Evolutionary conservation across 1,284 basidiomycete genomes (phyloP), one percentile per base, ranked within the genome.

Genomic region (Bjerkandera adusta): DNA sequence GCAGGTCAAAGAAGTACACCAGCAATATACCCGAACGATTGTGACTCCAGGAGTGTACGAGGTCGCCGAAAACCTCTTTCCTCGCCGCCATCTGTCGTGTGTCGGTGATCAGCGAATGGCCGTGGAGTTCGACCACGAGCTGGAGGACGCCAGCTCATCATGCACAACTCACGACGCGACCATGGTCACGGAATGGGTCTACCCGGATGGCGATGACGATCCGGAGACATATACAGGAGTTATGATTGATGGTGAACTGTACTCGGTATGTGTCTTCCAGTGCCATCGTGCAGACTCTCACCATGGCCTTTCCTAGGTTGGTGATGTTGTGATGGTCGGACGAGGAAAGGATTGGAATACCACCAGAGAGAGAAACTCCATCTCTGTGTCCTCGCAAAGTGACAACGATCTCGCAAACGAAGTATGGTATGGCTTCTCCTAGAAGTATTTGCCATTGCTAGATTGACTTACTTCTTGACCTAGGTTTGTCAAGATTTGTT

Each of bases 401-500:
- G 73, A 48, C 52, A 66, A 65, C 27, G 15, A 60, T 15, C 71
- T 79, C 37, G 80, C 72, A 26, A 80, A 81, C 51, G 64, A 59
- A 16, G 68, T 71, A 40, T 86, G 84, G 83, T 83, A 60, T 33
- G 64, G 55, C 4, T 36, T 33, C 25, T n/a, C 11, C 21, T 35
- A 36, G 12, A 6, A 20, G 21, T 16, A 16, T 18, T 45, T 52
- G 15, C 42, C 36, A 29, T n/a, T n/a, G 6, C 42, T 34, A 10
- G 34, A 54, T n/a, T 11, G 26, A 18, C 10, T 36, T 42, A 37
- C 4, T 45, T n/a, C 13, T 24, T 37, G 21, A 35, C 2, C 5
- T 37, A 86, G 83, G 83, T 87, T 87, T 56, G 77, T 75, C 43
- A 69, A 68, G 22, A 82, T 87, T 39, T 69, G 69, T 6, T 84